Evolutionary conservation across 2,329 filamentous ascomycete genomes (phyloP).

Genomic region (Aspergillus nomiae): DNA sequence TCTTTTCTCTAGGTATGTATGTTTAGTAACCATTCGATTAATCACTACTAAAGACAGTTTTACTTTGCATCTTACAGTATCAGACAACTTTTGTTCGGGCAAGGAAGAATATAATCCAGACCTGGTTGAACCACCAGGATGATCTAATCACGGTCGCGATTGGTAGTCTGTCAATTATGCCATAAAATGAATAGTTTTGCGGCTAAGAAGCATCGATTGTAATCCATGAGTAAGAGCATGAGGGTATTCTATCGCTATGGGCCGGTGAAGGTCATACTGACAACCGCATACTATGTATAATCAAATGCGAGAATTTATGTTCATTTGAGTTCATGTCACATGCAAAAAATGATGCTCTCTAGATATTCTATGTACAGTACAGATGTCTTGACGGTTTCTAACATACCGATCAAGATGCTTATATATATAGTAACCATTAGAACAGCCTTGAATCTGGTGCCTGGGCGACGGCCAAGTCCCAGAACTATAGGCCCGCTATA

Average conservation of each 20-base stretch:
- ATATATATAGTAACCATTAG: neutral
- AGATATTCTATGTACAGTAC: conserved; percentile 6
- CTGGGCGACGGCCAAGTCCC: neutral
- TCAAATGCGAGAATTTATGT: neutral
- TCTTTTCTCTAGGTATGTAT: no score
- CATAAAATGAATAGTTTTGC: neutral
- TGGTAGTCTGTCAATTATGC: neutral
- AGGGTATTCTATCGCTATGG: neutral
- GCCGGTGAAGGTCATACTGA: neutral
- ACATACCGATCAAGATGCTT: neutral
- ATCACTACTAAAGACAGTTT: neutral
- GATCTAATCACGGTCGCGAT: no score
- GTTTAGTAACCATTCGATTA: neutral
- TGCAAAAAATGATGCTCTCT: conserved; percentile 2
- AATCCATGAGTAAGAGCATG: neutral
- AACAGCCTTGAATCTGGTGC: neutral
- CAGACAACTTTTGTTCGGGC: neutral
- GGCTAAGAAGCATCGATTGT: neutral
- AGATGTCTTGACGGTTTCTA: neutral
- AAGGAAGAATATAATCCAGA: neutral
- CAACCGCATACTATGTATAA: neutral
- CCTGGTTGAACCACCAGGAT: no score
- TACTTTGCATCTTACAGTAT: neutral
- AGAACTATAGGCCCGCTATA: conserved; percentile 5
- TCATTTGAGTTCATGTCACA: conserved; percentile 2